These are phyloP conservation scores for Kodamaea alishanica DNA, from an alignment of 1,139 yeast genomes.

Conservation along the genomic window DNA sequence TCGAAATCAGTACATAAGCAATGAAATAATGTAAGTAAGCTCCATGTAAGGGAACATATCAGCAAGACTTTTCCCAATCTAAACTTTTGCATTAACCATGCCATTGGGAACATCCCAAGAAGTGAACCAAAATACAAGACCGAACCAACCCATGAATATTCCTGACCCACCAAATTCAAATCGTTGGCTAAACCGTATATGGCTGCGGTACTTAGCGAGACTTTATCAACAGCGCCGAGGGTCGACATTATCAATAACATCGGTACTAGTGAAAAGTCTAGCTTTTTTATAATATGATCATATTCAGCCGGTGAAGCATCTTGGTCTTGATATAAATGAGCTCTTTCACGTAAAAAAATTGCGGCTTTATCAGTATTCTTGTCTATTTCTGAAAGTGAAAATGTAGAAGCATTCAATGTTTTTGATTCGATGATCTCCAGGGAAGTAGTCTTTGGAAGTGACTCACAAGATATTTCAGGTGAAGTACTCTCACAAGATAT, in stretches of 20 bases:
- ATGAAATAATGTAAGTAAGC: slow-evolving; percentile 22
- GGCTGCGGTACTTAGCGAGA: slow-evolving; percentile 40
- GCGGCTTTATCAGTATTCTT: slow-evolving; percentile 6
- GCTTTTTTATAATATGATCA: slow-evolving; percentile 24
- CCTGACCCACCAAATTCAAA: slow-evolving; percentile 31
- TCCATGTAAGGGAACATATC: slow-evolving; percentile 24
- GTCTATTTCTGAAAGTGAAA: too few species aligned
- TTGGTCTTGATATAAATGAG: slow-evolving; percentile 1
- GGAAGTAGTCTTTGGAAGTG: too few species aligned
- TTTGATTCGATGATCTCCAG: too few species aligned
- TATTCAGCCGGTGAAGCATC: slow-evolving; percentile 21
- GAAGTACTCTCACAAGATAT: too few species aligned
- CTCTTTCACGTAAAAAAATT: slow-evolving; percentile 4
- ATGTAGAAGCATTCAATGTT: too few species aligned
- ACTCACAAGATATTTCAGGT: too few species aligned
- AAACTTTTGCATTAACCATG: slow-evolving; percentile 24
- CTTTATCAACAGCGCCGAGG: slow-evolving; percentile 44
- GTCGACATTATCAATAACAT: slow-evolving; percentile 32
- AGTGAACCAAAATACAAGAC: slow-evolving; percentile 46
- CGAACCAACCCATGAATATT: slow-evolving; percentile 48
- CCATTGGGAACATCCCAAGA: slow-evolving; percentile 40
- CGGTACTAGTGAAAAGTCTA: slow-evolving; percentile 35
- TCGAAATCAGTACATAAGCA: slow-evolving; percentile 28
- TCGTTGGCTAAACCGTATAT: slow-evolving; percentile 40
- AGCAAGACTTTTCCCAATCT: slow-evolving; percentile 30